Base-by-base conservation (phyloP, 1,139 yeast genomes). In the Keqinozyma sinolaborantium region DNA sequence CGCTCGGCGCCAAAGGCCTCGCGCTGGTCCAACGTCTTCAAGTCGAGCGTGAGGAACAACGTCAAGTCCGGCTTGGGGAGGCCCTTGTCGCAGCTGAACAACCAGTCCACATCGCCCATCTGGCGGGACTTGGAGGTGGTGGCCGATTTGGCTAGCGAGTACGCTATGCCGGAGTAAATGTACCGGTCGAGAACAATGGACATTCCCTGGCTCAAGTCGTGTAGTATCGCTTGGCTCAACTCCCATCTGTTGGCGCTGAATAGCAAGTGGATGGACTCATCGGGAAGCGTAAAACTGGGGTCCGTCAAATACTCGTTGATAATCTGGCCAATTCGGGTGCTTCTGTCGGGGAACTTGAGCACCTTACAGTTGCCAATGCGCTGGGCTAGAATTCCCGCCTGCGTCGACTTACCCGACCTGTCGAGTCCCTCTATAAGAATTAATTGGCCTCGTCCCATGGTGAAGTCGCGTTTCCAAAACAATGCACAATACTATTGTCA, bases 211-310 rank as follows among this genome's bases (percentile, higher is more conserved):
- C 62, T 50, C 24, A 90, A 56, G 12, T 62, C 52, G 1, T 53
- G 38, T 7, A 58, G 48, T 4, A 94, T 76, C n/a, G 57, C 53
- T 1, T 65, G 56, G 4, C 70, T 72, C 21, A 77, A 52, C 57
- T 92, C 98, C 98, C 98, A 94, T 42, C 99, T 60, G 51, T 94
- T 94, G 2, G 98, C 97, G 47, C 90, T 79, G 56, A 94, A 94
- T 24, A 94, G 63, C 25, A 94, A 65, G 57, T 94, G 99, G 8
- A 88, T 81, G 0, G 95, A 69, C 54, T 87, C 82, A 48, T 84
- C 94, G 19, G 79, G 74, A 24, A 87, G 55, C 9, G 58, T 40
- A 38, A 72, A 72, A 0, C 53, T 34, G 16, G 62, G 51, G 44
- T 79, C 72, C 3, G 77, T 71, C 25, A 94, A 66, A 53, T 90